These are phyloP conservation scores for Spatholobus suberectus DNA, from an alignment of 306 rosid species.

Conservation along the genomic window DNA sequence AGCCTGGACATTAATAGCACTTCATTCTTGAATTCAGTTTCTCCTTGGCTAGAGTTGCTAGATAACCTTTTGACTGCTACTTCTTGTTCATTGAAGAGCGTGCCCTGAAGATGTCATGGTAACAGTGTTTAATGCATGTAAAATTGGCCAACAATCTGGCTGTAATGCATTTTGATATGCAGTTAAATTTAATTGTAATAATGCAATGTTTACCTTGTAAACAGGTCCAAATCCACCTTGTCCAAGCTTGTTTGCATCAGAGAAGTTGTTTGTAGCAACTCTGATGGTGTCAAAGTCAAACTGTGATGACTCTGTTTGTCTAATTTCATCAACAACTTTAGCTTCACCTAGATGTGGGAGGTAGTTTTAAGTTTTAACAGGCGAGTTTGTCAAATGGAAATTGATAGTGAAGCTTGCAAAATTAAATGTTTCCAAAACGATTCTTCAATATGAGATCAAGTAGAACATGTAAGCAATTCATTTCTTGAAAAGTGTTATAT, in stretches of 20 bases:
- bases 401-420: background rate
- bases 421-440: background rate
- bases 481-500: background rate
- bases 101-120: slow-evolving; percentile 45
- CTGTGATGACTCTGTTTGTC: slow-evolving; percentile 25
- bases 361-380: background rate
- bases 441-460: background rate
- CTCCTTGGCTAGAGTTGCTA: slow-evolving; percentile 51
- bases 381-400: background rate
- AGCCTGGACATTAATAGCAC: slow-evolving; percentile 53
- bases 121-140: background rate
- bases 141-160: background rate
- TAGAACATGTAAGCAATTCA: background rate
- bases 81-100: slow-evolving; percentile 35
- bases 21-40: slow-evolving; percentile 61
- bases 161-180: background rate
- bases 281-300: slow-evolving; percentile 44
- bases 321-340: slow-evolving; percentile 24
- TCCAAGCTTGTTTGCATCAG: slow-evolving; percentile 59
- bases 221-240: slow-evolving; percentile 70
- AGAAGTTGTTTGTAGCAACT: slow-evolving; percentile 52
- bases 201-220: slow-evolving; percentile 51
- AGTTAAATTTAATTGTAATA: background rate
- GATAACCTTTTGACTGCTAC: slow-evolving; percentile 60
- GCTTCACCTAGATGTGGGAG: slow-evolving; percentile 6